These are phyloP conservation scores for Alloteropsis semialata DNA, from an alignment of 176 grass and related monocot species.

Conservation along the genomic window DNA sequence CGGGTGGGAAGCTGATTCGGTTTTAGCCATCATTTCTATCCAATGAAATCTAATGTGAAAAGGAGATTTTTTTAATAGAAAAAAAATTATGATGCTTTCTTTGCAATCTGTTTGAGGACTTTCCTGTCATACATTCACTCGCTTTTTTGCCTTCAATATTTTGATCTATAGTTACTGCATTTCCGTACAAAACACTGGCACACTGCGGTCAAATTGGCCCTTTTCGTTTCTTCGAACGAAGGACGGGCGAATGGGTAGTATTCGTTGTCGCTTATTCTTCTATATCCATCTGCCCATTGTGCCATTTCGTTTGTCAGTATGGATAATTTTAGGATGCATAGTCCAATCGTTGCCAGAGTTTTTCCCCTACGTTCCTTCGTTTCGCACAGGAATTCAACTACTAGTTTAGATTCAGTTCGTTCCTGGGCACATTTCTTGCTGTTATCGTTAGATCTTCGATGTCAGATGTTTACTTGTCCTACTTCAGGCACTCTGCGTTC, in stretches of 20 bases:
- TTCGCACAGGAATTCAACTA: neutral
- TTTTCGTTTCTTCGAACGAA: neutral
- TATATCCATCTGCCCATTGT: neutral
- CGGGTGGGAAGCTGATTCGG: neutral
- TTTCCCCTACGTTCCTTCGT: neutral
- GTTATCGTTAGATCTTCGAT: neutral
- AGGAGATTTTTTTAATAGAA: neutral
- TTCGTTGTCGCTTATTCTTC: constrained; percentile 16
- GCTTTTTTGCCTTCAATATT: neutral
- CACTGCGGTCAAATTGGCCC: neutral
- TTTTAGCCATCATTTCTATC: neutral
- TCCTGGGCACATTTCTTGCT: neutral
- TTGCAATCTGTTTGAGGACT: neutral
- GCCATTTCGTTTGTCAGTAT: neutral
- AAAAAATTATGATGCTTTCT: neutral
- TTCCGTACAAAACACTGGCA: neutral
- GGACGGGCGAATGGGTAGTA: neutral
- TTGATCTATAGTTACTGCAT: constrained; percentile 21
- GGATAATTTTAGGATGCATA: neutral
- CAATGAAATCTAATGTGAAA: constrained; percentile 5
- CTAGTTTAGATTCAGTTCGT: constrained; percentile 1
- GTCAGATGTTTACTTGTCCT: neutral
- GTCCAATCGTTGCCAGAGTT: neutral
- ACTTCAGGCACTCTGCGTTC: neutral
- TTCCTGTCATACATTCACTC: neutral